Conservation (phyloP, 108 stramenopile species). For the Nitzschia sp. region DNA sequence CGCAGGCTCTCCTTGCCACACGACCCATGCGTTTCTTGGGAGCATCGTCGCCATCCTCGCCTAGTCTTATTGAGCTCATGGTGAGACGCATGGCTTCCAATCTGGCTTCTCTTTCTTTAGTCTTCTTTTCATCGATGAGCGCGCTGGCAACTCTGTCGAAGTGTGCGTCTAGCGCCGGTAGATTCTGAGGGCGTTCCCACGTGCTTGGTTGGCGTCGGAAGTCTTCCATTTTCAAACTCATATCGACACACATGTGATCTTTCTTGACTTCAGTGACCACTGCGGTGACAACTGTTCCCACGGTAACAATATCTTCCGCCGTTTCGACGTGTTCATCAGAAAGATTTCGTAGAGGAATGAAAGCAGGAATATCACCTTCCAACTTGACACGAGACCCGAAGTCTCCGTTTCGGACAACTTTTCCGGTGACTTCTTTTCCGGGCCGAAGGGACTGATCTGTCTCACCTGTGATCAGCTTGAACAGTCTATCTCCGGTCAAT, state of each 20-base stretch:
- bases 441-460: constrained; percentile 80
- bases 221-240: constrained; percentile 85
- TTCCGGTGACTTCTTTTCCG: constrained; percentile 87
- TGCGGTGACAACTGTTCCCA: constrained; percentile 79
- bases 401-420: constrained; percentile 75
- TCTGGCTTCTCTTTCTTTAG: constrained; percentile 74
- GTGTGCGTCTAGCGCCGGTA: constrained; percentile 62
- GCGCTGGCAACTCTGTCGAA: constrained; percentile 67
- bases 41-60: constrained; percentile 41
- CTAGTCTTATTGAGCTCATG: constrained; percentile 41
- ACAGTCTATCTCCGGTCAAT: constrained; percentile 70
- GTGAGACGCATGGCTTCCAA: constrained; percentile 66
- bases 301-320: constrained; percentile 78
- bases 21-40: constrained; percentile 48
- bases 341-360: constrained; percentile 80
- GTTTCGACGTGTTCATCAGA: constrained; percentile 87
- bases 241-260: constrained; percentile 89
- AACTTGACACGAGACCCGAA: constrained; percentile 88
- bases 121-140: constrained; percentile 72
- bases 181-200: constrained; percentile 77
- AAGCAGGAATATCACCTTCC: constrained; percentile 87
- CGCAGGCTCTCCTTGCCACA: constrained; percentile 77
- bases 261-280: constrained; percentile 88
- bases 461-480: constrained; percentile 87
- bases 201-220: constrained; percentile 75